Percentiles rank a stretch among this genome's conserved stretches.
phyloP scores from a whole-genome alignment of 257 asterid genomes.

The Solanum boliviense region DNA sequence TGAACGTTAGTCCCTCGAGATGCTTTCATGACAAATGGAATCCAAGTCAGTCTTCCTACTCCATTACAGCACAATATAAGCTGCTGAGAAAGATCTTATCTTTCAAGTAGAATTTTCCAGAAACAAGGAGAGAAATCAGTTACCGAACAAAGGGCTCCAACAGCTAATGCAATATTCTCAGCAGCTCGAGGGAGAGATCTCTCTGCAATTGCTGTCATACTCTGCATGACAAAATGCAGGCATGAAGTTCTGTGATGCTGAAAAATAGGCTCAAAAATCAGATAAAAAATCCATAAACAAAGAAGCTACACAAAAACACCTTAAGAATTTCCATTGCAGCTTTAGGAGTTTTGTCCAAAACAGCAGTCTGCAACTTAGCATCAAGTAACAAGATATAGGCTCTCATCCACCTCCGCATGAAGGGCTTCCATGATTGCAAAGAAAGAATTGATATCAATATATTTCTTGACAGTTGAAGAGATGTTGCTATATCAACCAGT shows the following conservation, averaged over 20 bases:
- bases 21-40: not conserved
- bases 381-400: conserved; percentile 51
- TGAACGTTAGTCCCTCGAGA: not conserved
- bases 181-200: conserved; percentile 73
- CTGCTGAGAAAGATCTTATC: not conserved
- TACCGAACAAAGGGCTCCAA: conserved; percentile 90
- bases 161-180: conserved; percentile 78
- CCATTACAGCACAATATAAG: not conserved
- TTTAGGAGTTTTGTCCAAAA: conserved; percentile 52
- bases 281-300: not conserved
- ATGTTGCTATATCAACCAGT: conserved; percentile 53
- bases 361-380: conserved; percentile 36
- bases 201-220: conserved; percentile 47
- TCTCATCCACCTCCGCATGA: conserved; percentile 90
- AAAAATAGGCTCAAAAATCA: not conserved
- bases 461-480: conserved; percentile 84
- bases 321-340: conserved; percentile 73
- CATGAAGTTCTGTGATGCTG: not conserved
- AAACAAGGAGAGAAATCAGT: not conserved
- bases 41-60: not conserved
- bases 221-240: conserved; percentile 30
- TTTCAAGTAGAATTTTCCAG: not conserved
- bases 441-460: conserved; percentile 66
- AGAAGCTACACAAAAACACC: conserved; percentile 30
- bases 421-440: conserved; percentile 92